A percentile compares a stretch with the other conserved stretches of the same genome.
phyloP scores from a whole-genome alignment of 1,139 yeast species.

The Yamadazyma jaroonii region DNA sequence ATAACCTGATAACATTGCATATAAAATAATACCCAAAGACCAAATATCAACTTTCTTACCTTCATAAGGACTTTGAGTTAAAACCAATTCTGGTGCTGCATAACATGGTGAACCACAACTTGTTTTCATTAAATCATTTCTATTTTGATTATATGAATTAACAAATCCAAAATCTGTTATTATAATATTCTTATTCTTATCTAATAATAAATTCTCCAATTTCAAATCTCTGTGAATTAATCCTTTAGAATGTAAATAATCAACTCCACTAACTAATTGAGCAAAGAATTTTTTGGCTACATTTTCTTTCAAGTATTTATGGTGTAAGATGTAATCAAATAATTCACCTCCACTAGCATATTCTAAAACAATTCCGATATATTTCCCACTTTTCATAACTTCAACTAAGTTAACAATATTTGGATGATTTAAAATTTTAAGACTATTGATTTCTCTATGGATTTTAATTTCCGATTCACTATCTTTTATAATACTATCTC shows the following conservation, averaged over 20 bases:
- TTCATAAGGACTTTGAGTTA: conserved; percentile 81
- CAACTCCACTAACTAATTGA: conserved; percentile 90
- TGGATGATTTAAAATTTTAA: conserved; percentile 79
- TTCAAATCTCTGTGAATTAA: conserved; percentile 80
- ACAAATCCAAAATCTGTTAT: conserved; percentile 91
- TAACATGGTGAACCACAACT: conserved; percentile 98
- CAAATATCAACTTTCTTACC: conserved; percentile 96
- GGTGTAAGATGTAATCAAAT: conserved; percentile 86
- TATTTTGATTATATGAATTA: conserved; percentile 65
- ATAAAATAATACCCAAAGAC: conserved; percentile 94
- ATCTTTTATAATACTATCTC: conserved; percentile 81
- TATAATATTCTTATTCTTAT: conserved; percentile 75
- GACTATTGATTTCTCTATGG: conserved; percentile 88
- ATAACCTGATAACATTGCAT: conserved; percentile 97
- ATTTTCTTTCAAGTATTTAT: conserved; percentile 80
- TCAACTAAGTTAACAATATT: conserved; percentile 90
- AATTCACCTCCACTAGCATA: conserved; percentile 98
- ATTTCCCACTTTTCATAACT: conserved; percentile 89
- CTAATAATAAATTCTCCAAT: conserved; percentile 67
- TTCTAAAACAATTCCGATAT: conserved; percentile 93
- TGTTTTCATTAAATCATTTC: conserved; percentile 83
- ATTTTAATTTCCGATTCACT: conserved; percentile 85
- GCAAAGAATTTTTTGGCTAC: conserved; percentile 87
- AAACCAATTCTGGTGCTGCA: conserved; percentile 96
- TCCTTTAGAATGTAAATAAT: conserved; percentile 83